Base-by-base conservation (phyloP, 371 early-diverging fungal genomes). In the Chytridiales sp. region DNA sequence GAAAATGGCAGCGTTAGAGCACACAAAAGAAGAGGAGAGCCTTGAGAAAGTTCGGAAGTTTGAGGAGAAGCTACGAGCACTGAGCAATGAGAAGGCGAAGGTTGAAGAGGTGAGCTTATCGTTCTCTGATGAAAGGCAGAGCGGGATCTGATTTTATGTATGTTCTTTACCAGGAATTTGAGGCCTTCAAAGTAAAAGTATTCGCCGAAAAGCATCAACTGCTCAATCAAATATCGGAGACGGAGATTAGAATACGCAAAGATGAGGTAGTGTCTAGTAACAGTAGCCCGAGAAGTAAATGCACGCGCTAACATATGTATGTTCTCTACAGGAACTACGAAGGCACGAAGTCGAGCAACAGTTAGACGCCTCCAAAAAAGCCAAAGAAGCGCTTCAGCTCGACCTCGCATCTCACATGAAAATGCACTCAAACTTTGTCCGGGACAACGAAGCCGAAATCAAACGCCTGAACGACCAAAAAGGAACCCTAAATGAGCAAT, bases 191-290 rank as follows among this genome's bases (percentile, higher is more conserved):
- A 31, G 29, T 46, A 21, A 69, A 61, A 35, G 43, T 44, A 17
- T 15, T 55, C n/a, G 29, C 43, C 29, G 73, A 78, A 46, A 75
- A 69, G 56, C 68, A 69, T 24, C 47, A 56, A 24, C 64, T 65
- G 50, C 21, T 42, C 13, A 75, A 78, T 3, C 35, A 59, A 50
- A 8, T 65, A 4, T 21, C 56, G 6, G 65, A 66, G 34, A 47
- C 69, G 11, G 78, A 78, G 54, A 21, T 62, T 17, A 48, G 63
- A 11, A 36, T 66, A 15, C 49, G 61, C 11, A 56, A 61, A 36
- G 72, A 72, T 11, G 70, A 77, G 61, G 77, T 74, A 46, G 30
- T 21, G 8, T 11, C 4, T 31, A 15, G 30, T n/a, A n/a, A n/a
- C n/a, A n/a, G n/a, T n/a, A n/a, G n/a, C n/a, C n/a, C n/a, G n/a